Base-by-base conservation (phyloP, 345 rosid species). In the Erucastrum elatum region DNA sequence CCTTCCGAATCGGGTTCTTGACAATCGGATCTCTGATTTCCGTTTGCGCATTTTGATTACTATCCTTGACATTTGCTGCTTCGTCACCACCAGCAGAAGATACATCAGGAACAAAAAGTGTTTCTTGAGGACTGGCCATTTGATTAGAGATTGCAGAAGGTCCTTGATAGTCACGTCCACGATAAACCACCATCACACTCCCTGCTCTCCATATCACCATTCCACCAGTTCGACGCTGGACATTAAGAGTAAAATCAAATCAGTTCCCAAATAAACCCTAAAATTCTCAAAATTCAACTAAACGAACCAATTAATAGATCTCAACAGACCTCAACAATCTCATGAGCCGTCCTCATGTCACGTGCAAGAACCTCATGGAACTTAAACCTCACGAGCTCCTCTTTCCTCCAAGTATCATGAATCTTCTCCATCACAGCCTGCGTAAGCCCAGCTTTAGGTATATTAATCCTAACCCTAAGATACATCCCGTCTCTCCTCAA, bases 181-280 rank as follows among this genome's bases (percentile, higher is more conserved):
- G 91, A 73, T 84, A 96, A 17, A 96, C 98, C 70, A 96, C 87
- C 98, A 96, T 91, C 5, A 90, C 95, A 84, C 99, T 96, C 71
- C 99, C 98, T n/a, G 98, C 91, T 81, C 85, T 89, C 99, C 99
- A 96, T 77, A 93, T 80, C 68, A 96, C 97, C 82, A 91, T 84
- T 67, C 97, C 99, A 73, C 97, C 88, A 30, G 99, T 96, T 78
- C 99, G 94, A 58, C 95, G 92, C 99, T 96, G 98, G 76, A 31
- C 84, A 85, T 84, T 67, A 86, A 41, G 70, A 75, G 68, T 63
- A 86, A 74, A 80, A 41, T 61, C 59, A 46, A 8, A 60, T 81
- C 66, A 81, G 66, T 71, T 70, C n/a, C 16, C 65, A 29, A 29
- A 29, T 29, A 29, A 29, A 29, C 31, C 31, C 31, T 29, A 29